A percentile compares a stretch with the other conserved stretches of the same genome.
Evolutionary conservation across 345 rosid species (phyloP).

Genomic region (Lepidium aucheri): DNA sequence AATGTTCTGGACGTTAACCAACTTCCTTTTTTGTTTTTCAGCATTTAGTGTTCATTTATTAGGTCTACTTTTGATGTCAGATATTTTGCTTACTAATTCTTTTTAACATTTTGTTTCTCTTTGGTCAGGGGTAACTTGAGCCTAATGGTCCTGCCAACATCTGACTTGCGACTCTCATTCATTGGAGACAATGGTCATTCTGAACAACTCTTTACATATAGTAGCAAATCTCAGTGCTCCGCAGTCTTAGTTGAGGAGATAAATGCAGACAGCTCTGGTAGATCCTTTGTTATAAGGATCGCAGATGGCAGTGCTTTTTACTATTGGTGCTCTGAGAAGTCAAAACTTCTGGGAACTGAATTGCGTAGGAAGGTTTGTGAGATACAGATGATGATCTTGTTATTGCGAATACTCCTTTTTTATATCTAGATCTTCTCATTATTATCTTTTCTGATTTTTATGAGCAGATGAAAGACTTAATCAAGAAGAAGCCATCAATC

Average conservation of each 20-base stretch:
- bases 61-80: neutral
- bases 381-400: neutral
- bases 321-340: conserved; percentile 97
- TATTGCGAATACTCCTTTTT: neutral
- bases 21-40: neutral
- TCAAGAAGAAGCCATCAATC: conserved; percentile 76
- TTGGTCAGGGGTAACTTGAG: conserved; percentile 77
- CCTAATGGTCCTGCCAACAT: conserved; percentile 71
- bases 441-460: neutral
- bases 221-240: conserved; percentile 39
- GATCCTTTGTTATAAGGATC: conserved; percentile 63
- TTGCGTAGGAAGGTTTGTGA: conserved; percentile 67
- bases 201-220: conserved; percentile 58
- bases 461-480: conserved; percentile 70
- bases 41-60: neutral
- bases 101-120: neutral
- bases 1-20: neutral
- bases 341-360: conserved; percentile 76
- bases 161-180: conserved; percentile 74
- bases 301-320: conserved; percentile 48
- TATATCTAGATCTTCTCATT: neutral
- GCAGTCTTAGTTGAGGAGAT: conserved; percentile 56
- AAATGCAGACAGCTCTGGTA: conserved; percentile 62
- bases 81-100: neutral
- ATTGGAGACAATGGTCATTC: conserved; percentile 74